Evolutionary conservation across 1,284 basidiomycete genomes (phyloP).

Genomic region (Cryptococcus sp.): DNA sequence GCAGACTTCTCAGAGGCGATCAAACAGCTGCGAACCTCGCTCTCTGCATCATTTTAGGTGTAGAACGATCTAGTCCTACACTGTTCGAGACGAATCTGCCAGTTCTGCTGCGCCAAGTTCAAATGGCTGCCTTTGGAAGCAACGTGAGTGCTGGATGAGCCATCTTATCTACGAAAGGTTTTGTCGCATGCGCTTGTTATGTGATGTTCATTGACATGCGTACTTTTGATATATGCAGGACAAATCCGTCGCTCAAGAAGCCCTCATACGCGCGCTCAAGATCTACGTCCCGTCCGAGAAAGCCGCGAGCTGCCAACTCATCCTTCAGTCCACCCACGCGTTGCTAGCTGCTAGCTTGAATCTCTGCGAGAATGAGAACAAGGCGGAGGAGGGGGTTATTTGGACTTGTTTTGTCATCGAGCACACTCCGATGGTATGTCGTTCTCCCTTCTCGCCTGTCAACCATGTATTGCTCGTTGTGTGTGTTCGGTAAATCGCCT

Average conservation of each 20-base stretch:
- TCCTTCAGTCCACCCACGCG: conserved; percentile 33
- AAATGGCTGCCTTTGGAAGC: conserved; percentile 27
- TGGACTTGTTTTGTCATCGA: conserved; percentile 42
- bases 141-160: conserved; percentile 13
- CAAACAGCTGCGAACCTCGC: conserved; percentile 20
- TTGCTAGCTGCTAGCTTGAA: conserved; percentile 29
- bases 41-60: conserved; percentile 36
- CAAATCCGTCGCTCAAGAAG: conserved; percentile 28
- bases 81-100: conserved; percentile 34
- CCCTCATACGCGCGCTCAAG: conserved; percentile 30
- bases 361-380: conserved; percentile 17
- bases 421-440: conserved; percentile 36
- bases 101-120: conserved; percentile 31
- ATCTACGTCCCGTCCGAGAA: conserved; percentile 31
- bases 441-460: neutral
- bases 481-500: neutral
- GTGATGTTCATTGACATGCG: too few relatives aligned
- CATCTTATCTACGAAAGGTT: neutral
- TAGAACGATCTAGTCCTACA: conserved; percentile 21
- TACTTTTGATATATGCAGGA: conserved; percentile 13
- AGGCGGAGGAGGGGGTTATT: conserved; percentile 20
- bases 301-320: conserved; percentile 21
- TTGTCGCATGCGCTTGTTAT: too few relatives aligned
- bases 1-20: conserved; percentile 16
- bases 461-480: neutral